These are phyloP conservation scores for Globisporangium viniferum DNA, from an alignment of 352 stramenopile species.

Conservation along the genomic window DNA sequence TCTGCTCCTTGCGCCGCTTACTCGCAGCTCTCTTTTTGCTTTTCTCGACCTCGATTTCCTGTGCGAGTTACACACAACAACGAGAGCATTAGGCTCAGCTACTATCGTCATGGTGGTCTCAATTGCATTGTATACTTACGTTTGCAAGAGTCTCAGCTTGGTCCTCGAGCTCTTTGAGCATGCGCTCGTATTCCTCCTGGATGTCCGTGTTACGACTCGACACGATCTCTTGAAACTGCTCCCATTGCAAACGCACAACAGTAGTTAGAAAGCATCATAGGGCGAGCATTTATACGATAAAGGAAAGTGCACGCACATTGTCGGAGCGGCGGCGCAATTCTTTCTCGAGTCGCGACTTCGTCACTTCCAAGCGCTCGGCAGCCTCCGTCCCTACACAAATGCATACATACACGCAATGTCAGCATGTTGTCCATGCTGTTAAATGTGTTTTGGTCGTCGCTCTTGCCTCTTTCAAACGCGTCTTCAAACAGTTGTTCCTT, in stretches of 20 bases:
- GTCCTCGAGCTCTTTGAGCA: constrained; percentile 73
- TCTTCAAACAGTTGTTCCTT: constrained; percentile 56
- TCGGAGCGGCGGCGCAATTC: constrained; percentile 58
- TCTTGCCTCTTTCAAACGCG: constrained; percentile 37
- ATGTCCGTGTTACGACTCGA: constrained; percentile 71
- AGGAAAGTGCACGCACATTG: constrained; percentile 15
- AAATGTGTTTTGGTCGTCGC: too few relatives aligned
- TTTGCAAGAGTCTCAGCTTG: constrained; percentile 40
- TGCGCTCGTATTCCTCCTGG: constrained; percentile 71
- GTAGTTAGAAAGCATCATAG: background rate
- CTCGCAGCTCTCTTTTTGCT: constrained; percentile 16
- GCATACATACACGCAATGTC: background rate
- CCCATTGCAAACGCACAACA: background rate
- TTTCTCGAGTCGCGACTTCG: constrained; percentile 61
- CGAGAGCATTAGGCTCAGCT: background rate
- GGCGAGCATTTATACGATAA: background rate
- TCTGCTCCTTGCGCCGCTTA: constrained; percentile 1
- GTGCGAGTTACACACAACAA: background rate
- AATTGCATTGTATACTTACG: constrained; percentile 2
- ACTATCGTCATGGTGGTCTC: too few relatives aligned
- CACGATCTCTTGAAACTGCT: constrained; percentile 58
- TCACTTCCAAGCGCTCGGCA: constrained; percentile 63
- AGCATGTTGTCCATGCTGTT: background rate
- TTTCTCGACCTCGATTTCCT: constrained; percentile 45
- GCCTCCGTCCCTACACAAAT: constrained; percentile 27